A percentile compares a stretch with the other conserved stretches of the same genome.
These are phyloP conservation scores for Myxozyma melibiosi DNA, from an alignment of 805 yeast species.

Conservation along the genomic window DNA sequence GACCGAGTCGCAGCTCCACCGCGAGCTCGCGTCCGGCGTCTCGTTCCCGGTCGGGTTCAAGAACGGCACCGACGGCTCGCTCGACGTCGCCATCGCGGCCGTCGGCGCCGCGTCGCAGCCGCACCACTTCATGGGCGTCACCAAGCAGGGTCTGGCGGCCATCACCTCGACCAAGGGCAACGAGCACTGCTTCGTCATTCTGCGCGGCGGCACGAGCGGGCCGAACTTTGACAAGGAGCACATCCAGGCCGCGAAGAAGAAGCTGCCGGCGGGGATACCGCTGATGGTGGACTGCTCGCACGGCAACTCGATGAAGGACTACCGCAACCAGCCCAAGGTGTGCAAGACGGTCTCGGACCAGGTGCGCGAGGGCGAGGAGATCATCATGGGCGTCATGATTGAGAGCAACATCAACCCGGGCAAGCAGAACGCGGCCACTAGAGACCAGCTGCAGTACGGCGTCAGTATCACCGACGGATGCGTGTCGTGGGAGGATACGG, in stretches of 20 bases:
- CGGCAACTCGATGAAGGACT: conserved; percentile 94
- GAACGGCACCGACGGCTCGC: conserved; percentile 96
- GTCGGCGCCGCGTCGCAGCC: conserved; percentile 86
- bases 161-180: conserved; percentile 96
- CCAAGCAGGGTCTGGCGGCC: conserved; percentile 96
- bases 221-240: conserved; percentile 86
- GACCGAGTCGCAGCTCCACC: conserved; percentile 95
- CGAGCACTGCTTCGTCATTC: conserved; percentile 87
- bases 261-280: conserved; percentile 53
- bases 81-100: conserved; percentile 92
- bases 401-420: conserved; percentile 93
- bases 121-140: conserved; percentile 96
- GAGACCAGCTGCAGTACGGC: conserved; percentile 77
- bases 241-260: conserved; percentile 72
- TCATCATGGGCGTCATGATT: conserved; percentile 91
- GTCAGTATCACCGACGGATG: conserved; percentile 97
- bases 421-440: conserved; percentile 71
- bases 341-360: conserved; percentile 79
- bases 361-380: conserved; percentile 74
- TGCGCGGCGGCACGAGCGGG: conserved; percentile 94
- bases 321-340: conserved; percentile 94
- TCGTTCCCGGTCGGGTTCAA: conserved; percentile 99
- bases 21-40: conserved; percentile 95
- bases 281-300: conserved; percentile 97
- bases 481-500: conserved; percentile 90